Percentiles rank a stretch among this genome's conserved stretches.
Conservation (phyloP, 2,329 filamentous ascomycete species). For the Colletotrichum sp. region DNA sequence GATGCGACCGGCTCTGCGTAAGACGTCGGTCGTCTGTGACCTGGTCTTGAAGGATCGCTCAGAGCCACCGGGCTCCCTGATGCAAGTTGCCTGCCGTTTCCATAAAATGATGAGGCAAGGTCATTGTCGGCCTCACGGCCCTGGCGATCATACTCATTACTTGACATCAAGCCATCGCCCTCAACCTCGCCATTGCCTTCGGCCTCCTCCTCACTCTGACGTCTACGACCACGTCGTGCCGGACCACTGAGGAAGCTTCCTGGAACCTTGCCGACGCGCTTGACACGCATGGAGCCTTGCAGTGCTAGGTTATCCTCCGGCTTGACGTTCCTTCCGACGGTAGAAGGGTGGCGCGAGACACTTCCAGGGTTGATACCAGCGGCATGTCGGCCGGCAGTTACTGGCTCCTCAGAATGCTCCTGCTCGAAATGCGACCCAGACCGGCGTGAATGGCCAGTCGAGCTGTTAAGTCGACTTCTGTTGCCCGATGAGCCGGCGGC, state of each 20-base stretch:
- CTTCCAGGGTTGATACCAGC: constrained; percentile 54
- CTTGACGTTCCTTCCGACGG: constrained; percentile 49
- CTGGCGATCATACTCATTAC: constrained; percentile 49
- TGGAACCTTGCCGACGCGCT: constrained; percentile 75
- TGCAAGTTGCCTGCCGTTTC: constrained; percentile 51
- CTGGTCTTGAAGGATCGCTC: constrained; percentile 46
- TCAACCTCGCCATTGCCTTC: constrained; percentile 50
- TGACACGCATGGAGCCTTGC: constrained; percentile 79
- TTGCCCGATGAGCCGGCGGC: constrained; percentile 56
- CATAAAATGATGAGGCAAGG: constrained; percentile 49
- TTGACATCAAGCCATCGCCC: constrained; percentile 41
- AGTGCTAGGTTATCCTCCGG: constrained; percentile 68
- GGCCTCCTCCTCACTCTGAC: constrained; percentile 71
- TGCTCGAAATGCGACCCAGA: constrained; percentile 48
- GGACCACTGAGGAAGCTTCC: constrained; percentile 83
- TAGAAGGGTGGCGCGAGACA: constrained; percentile 57
- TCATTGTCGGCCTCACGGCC: constrained; percentile 41
- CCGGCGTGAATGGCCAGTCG: constrained; percentile 39
- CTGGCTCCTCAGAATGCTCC: constrained; percentile 53
- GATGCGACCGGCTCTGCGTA: constrained; percentile 39
- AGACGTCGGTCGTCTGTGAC: constrained; percentile 44
- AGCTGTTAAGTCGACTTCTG: constrained; percentile 36
- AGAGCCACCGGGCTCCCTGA: constrained; percentile 65
- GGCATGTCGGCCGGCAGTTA: constrained; percentile 54
- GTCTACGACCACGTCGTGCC: constrained; percentile 74